Conservation (phyloP, 2,329 filamentous ascomycete genomes). For the Tolypocladium guangdongense region DNA sequence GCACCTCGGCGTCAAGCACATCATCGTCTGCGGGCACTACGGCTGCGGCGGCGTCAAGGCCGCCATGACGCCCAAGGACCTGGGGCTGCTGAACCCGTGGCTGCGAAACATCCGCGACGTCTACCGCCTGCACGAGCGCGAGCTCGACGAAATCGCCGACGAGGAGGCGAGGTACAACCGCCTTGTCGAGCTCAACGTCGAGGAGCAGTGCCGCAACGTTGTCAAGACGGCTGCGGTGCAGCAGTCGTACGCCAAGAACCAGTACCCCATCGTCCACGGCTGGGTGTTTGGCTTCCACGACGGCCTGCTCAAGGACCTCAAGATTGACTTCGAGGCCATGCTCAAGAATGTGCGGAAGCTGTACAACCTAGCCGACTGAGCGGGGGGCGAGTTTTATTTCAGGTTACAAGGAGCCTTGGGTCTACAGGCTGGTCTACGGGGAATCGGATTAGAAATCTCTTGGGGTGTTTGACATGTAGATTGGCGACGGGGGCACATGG, state of each 20-base stretch:
- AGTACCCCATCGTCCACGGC: constrained; percentile 60
- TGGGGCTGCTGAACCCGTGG: constrained; percentile 64
- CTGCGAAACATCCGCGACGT: constrained; percentile 65
- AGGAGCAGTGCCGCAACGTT: constrained; percentile 65
- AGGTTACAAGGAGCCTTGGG: not conserved
- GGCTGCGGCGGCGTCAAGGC: constrained; percentile 68
- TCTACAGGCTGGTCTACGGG: not conserved
- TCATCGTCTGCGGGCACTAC: constrained; percentile 70
- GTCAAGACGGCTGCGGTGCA: constrained; percentile 74
- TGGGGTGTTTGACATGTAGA: not conserved
- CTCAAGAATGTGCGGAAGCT: constrained; percentile 52
- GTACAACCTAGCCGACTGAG: constrained; percentile 39
- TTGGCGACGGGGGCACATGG: not conserved
- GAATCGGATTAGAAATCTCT: not conserved
- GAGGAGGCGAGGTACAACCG: constrained; percentile 52
- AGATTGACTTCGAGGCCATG: constrained; percentile 49
- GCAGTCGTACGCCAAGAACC: constrained; percentile 52
- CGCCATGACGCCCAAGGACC: constrained; percentile 59
- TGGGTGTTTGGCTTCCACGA: constrained; percentile 64
- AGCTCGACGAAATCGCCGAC: constrained; percentile 54
- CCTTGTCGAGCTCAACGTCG: constrained; percentile 75
- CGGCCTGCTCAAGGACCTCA: constrained; percentile 53
- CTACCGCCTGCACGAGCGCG: constrained; percentile 58
- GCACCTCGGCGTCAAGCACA: constrained; percentile 72
- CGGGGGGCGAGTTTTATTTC: not conserved